These are phyloP conservation scores for Colletotrichum salicis DNA, from an alignment of 2,329 filamentous ascomycete genomes.

Conservation along the genomic window DNA sequence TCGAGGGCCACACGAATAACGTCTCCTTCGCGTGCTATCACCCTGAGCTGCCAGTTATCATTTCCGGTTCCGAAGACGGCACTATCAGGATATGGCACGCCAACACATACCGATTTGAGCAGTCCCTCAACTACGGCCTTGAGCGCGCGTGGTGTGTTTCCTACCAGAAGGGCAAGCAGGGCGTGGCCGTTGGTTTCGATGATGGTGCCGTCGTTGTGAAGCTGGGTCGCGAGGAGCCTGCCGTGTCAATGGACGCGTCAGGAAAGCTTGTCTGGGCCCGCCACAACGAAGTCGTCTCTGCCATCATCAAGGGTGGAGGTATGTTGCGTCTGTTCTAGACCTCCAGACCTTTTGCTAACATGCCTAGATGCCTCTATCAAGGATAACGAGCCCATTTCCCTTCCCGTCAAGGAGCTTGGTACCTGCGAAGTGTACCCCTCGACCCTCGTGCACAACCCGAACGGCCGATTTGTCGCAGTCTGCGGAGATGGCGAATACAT, in stretches of 20 bases:
- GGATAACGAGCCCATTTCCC: constrained; percentile 85
- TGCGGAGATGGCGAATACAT: constrained; percentile 99
- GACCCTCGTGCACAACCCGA: constrained; percentile 93
- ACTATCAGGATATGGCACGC: constrained; percentile 99
- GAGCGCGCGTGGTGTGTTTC: constrained; percentile 98
- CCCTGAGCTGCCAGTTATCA: constrained; percentile 94
- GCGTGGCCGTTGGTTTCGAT: constrained; percentile 94
- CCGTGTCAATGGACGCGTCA: constrained; percentile 95
- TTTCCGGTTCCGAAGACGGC: constrained; percentile 97
- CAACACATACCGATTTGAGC: constrained; percentile 95
- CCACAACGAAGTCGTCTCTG: constrained; percentile 93
- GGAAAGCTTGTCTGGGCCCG: constrained; percentile 97
- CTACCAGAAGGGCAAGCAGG: constrained; percentile 94
- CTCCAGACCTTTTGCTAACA: constrained; percentile 41
- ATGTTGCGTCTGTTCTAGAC: constrained; percentile 41
- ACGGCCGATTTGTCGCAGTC: constrained; percentile 82
- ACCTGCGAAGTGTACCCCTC: constrained; percentile 98
- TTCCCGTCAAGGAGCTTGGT: constrained; percentile 93
- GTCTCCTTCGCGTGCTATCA: constrained; percentile 99
- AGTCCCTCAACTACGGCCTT: constrained; percentile 93
- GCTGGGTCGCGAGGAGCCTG: constrained; percentile 95
- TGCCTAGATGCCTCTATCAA: constrained; percentile 78
- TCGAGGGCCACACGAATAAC: constrained; percentile 97
- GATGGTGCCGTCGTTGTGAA: constrained; percentile 98
- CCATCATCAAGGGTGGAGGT: constrained; percentile 91